Percentiles rank a stretch among this genome's conserved stretches.
Conservation (phyloP, 805 yeast genomes). For the Candida loeiensis region DNA sequence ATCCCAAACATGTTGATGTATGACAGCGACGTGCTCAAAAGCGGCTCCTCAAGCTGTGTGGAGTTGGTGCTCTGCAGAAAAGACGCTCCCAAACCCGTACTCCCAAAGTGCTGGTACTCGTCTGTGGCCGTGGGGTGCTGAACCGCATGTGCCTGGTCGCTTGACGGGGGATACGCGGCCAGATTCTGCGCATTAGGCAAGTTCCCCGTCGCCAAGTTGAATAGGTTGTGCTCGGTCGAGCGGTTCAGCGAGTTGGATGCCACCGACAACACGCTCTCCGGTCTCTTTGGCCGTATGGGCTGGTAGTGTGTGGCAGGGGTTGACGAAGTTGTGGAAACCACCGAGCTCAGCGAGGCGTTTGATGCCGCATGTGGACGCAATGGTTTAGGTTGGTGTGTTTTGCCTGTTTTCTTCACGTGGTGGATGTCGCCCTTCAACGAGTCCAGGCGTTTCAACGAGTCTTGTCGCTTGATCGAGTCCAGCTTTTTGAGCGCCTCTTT, state of each 20-base stretch:
- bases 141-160: slow-evolving; percentile 1
- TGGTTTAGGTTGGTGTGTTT: slow-evolving; percentile 22
- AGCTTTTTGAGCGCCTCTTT: slow-evolving; percentile 1
- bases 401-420: slow-evolving; percentile 6
- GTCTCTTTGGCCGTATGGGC: slow-evolving; percentile 31
- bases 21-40: slow-evolving; percentile 9
- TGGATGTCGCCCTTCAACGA: slow-evolving; percentile 1
- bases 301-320: slow-evolving; percentile 16
- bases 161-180: slow-evolving; percentile 15
- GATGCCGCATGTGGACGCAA: slow-evolving; percentile 15
- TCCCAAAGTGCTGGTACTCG: slow-evolving; percentile 13
- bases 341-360: slow-evolving; percentile 9
- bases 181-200: slow-evolving; percentile 15
- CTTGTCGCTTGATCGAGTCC: slow-evolving; percentile 4
- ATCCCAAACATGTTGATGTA: slow-evolving; percentile 10
- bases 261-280: slow-evolving; percentile 39
- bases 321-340: slow-evolving; percentile 2
- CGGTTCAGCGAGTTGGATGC: slow-evolving; percentile 35
- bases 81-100: slow-evolving; percentile 13
- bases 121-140: background rate
- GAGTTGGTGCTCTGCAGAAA: background rate
- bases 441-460: slow-evolving; percentile 6
- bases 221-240: slow-evolving; percentile 11
- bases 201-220: slow-evolving; percentile 13
- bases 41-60: slow-evolving; percentile 5